Evolutionary conservation across 768 basidiomycete genomes (phyloP).

Genomic region (Gymnopilus junonius): DNA sequence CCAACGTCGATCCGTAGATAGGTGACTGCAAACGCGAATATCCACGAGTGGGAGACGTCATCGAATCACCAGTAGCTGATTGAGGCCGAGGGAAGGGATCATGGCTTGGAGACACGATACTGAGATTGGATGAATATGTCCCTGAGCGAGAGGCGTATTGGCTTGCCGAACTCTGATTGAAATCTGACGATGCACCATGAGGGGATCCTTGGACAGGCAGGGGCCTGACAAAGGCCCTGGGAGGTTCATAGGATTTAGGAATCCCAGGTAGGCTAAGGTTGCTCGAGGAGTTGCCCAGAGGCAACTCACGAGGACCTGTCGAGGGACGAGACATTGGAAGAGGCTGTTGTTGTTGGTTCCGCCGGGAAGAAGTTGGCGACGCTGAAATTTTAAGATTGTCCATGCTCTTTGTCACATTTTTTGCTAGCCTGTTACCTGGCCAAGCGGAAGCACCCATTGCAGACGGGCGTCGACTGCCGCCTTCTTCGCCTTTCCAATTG

Average conservation of each 20-base stretch:
- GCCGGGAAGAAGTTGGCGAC: slow-evolving; percentile 31
- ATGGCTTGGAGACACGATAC: slow-evolving; percentile 46
- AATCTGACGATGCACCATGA: slow-evolving; percentile 36
- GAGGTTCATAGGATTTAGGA: slow-evolving; percentile 49
- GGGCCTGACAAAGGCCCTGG: slow-evolving; percentile 39
- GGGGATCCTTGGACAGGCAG: slow-evolving; percentile 46
- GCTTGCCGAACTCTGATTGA: slow-evolving; percentile 25
- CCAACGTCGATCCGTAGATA: slow-evolving; percentile 37
- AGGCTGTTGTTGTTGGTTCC: slow-evolving; percentile 30
- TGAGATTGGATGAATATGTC: slow-evolving; percentile 17
- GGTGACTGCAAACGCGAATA: slow-evolving; percentile 41
- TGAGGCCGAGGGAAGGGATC: slow-evolving; percentile 69
- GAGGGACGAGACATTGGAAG: slow-evolving; percentile 41
- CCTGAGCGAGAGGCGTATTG: slow-evolving; percentile 29
- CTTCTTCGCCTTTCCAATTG: slow-evolving; percentile 54
- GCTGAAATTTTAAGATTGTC: slow-evolving; percentile 39
- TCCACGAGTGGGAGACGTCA: slow-evolving; percentile 41
- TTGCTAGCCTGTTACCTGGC: slow-evolving; percentile 33
- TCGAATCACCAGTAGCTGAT: slow-evolving; percentile 60
- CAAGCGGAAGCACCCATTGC: slow-evolving; percentile 37
- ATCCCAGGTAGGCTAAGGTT: slow-evolving; percentile 33
- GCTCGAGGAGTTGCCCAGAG: slow-evolving; percentile 24
- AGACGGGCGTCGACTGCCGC: slow-evolving; percentile 39
- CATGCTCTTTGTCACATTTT: slow-evolving; percentile 57
- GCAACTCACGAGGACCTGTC: slow-evolving; percentile 24